Conservation (phyloP, 352 stramenopile species). For the Phytophthora agathidicida region DNA sequence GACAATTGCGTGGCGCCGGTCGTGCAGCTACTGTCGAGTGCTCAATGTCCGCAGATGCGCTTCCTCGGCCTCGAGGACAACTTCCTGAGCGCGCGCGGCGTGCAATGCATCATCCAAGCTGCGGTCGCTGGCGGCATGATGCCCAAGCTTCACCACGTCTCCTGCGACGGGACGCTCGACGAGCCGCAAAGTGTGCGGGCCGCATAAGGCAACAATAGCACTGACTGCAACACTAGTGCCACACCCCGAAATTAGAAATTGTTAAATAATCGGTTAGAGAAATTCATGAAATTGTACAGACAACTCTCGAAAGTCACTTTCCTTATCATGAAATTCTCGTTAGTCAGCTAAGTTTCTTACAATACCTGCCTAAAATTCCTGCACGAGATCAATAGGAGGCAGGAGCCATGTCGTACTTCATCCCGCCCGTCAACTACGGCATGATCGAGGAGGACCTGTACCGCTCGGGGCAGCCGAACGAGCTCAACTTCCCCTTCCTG, state of each 20-base stretch:
- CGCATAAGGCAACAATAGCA: constrained; percentile 16
- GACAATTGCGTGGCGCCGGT: constrained; percentile 81
- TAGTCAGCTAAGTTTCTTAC: too few relatives aligned
- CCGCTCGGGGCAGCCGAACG: constrained; percentile 88
- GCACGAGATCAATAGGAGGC: too few relatives aligned
- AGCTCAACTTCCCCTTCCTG: constrained; percentile 94
- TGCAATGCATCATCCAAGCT: constrained; percentile 80
- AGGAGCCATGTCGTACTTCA: constrained; percentile 89
- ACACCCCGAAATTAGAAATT: constrained; percentile 36
- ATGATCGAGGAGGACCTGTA: constrained; percentile 94
- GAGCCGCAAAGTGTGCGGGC: constrained; percentile 28
- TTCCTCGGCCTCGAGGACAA: constrained; percentile 86
- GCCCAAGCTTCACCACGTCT: constrained; percentile 83
- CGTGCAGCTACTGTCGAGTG: constrained; percentile 62
- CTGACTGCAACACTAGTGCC: constrained; percentile 2
- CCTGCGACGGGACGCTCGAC: constrained; percentile 48
- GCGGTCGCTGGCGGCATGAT: constrained; percentile 81
- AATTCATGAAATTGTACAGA: constrained; percentile 23
- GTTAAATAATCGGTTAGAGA: constrained; percentile 36
- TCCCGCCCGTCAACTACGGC: constrained; percentile 93
- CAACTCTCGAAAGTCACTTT: constrained; percentile 7
- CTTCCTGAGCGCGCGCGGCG: constrained; percentile 75
- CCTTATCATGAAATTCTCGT: constrained; percentile 1
- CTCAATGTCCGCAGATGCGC: constrained; percentile 72
- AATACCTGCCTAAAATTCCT: too few relatives aligned